Evolutionary conservation across 148 eudicot species (phyloP), one percentile per base, ranked within the genome.

Genomic region (Suaeda aralocaspica): DNA sequence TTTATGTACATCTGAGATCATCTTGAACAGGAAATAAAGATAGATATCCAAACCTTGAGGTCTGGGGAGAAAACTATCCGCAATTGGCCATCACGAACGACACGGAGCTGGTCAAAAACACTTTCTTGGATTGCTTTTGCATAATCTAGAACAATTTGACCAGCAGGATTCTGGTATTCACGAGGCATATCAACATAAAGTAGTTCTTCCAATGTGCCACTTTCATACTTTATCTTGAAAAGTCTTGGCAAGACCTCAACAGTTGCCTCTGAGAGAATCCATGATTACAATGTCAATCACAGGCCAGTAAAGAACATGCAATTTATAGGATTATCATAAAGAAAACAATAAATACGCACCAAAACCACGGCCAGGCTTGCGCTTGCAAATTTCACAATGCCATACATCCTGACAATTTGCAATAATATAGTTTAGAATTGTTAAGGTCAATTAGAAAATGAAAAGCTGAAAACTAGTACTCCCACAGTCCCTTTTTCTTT

Each of bases 301-400:
- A 55, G 75, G 50, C 55, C 53, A 74, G 5, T 6, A 50, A n/a
- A 49, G 42, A 24, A 24, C 34, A 56, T 19, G 66, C 58, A 60
- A n/a, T 33, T 11, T 13, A 24, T 2, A 60, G 8, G 8, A 41
- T 44, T 66, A 77, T 62, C 31, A 30, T 52, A 67, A 65, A 21
- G 68, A 50, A 57, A 69, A 48, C 31, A 34, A 64, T 55, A 36
- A 46, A 34, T 63, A 82, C 97, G 41, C 77, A 94, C 99, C 99
- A 80, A 94, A 94, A 30, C 99, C 99, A 75, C 93, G 92, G 65
- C 99, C 99, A 58, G 99, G 99, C 81, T 91, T 94, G 69, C 85
- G 87, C 66, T 87, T 94, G 83, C 99, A 94, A 73, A 94, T 94
- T 84, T 89, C 99, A 76, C 99, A 94, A 63, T 94, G 99, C 98